Base-by-base conservation (phyloP, 495 filamentous ascomycete species). In the Choiromyces venosus region DNA sequence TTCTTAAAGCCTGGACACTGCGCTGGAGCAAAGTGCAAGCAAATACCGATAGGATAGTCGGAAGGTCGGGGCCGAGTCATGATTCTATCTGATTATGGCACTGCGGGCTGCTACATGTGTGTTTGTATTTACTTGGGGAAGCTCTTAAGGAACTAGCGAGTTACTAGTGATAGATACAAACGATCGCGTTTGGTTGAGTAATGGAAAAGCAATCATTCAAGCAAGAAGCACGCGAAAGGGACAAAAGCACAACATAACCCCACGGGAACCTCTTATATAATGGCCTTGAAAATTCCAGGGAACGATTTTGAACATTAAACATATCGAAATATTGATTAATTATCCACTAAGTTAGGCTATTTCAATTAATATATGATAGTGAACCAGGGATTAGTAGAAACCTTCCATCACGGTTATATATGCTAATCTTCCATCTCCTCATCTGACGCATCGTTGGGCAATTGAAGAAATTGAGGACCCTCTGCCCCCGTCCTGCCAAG, bases 371-470 rank as follows among this genome's bases (percentile, higher is more conserved):
- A n/a, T n/a, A 29, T 33, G 40, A 68, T 8, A n/a, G 66, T 42
- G n/a, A 68, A 5, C n/a, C 35, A 39, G 40, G 37, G 4, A 14
- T 4, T n/a, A 39, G 12, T 14, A 40, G 25, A 68, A 38, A 36
- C n/a, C 66, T n/a, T 33, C 29, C 46, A 56, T 29, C n/a, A 29
- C 29, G 9, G 46, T 25, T 33, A n/a, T n/a, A n/a, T 33, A 44
- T 68, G 37, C 37, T 76, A 65, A 42, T 76, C 78, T 19, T 25
- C 37, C 52, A 76, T 76, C 40, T 79, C 77, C 65, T 73, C 76
- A n/a, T 80, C 74, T 44, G 73, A 71, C 68, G 36, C 37, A 65
- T 76, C 73, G 67, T 79, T 74, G 9, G 77, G 77, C 14, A 80
- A 66, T 21, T 68, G 37, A 42, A 75, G 66, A 72, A 72, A 70